Evolutionary conservation across 2,329 filamentous ascomycete species (phyloP), one percentile per base, ranked within the genome.

Genomic region (Ophiocordyceps australis): DNA sequence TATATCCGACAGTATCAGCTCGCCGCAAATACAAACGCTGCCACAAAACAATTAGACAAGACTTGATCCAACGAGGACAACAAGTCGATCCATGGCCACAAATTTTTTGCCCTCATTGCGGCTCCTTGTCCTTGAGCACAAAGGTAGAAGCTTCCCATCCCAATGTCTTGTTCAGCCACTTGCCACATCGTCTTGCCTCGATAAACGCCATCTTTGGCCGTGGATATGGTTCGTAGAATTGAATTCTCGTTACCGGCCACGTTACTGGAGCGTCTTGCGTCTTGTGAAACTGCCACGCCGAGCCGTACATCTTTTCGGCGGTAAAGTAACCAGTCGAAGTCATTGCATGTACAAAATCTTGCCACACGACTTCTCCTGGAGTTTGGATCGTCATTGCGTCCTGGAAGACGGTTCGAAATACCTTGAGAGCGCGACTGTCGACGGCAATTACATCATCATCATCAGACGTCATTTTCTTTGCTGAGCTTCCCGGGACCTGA

Each of bases 161-260:
- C 44, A 62, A 72, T 0, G 53, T 48, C 23, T 59, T 45, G 26
- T 40, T 49, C 21, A 73, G 34, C 14, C 65, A 44, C 23, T 63
- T 43, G 0, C 64, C 67, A 33, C 55, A 44, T 2, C 54, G 39
- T 24, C 63, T 47, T 1, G 61, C 63, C 21, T 39, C 42, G 2
- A 35, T 33, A 31, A 59, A 63, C 0, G 57, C 45, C 4, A 74
- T 50, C 41, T 72, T 71, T 1, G 46, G 45, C 2, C 38, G 39
- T 0, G 65, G 63, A 40, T 74, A 66, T 3, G 68, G 67, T 36
- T 72, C 65, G 32, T 74, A 65, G 32, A 73, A 66, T 28, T 68
- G 60, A 17, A 74, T 73, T 14, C 52, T 55, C 4, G 57, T 42
- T 20, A 55, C 46, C 0, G 56, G 47, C 27, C 58, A 50, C 14